phyloP scores from a whole-genome alignment of 2,329 filamentous ascomycete genomes.

The Cordyceps javanica region DNA sequence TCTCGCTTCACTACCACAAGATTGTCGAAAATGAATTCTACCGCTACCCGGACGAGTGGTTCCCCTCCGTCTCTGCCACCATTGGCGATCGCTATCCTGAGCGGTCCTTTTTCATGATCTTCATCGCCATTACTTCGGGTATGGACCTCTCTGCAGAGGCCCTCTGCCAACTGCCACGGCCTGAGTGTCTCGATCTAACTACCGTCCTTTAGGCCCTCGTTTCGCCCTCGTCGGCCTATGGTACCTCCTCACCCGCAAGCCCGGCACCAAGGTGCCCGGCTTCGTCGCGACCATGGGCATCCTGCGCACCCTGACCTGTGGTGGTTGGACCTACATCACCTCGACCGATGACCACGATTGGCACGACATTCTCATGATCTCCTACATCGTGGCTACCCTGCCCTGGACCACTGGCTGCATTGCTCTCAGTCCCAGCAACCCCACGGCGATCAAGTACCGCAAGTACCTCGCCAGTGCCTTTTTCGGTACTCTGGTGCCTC shows the following conservation, averaged over 20 bases:
- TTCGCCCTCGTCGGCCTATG: slow-evolving; percentile 87
- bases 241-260: slow-evolving; percentile 80
- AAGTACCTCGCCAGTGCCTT: slow-evolving; percentile 79
- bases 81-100: slow-evolving; percentile 98
- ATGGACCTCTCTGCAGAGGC: slow-evolving; percentile 22
- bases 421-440: slow-evolving; percentile 78
- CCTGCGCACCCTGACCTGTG: slow-evolving; percentile 86
- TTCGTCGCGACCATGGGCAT: slow-evolving; percentile 74
- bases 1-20: slow-evolving; percentile 84
- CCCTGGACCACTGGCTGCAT: slow-evolving; percentile 94
- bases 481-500: slow-evolving; percentile 81
- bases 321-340: slow-evolving; percentile 97
- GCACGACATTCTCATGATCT: slow-evolving; percentile 99
- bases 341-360: slow-evolving; percentile 97
- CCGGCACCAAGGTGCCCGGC: slow-evolving; percentile 70
- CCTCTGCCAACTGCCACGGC: neutral
- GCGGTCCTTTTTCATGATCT: slow-evolving; percentile 92
- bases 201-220: slow-evolving; percentile 80
- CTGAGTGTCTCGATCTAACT: too few relatives aligned
- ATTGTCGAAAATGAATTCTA: slow-evolving; percentile 97
- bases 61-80: slow-evolving; percentile 90
- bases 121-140: slow-evolving; percentile 94
- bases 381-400: slow-evolving; percentile 86
- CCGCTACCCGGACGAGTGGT: slow-evolving; percentile 93
- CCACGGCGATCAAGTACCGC: slow-evolving; percentile 76